Conservation (phyloP, 2,329 filamentous ascomycete genomes). For the Monosporascus sp. region DNA sequence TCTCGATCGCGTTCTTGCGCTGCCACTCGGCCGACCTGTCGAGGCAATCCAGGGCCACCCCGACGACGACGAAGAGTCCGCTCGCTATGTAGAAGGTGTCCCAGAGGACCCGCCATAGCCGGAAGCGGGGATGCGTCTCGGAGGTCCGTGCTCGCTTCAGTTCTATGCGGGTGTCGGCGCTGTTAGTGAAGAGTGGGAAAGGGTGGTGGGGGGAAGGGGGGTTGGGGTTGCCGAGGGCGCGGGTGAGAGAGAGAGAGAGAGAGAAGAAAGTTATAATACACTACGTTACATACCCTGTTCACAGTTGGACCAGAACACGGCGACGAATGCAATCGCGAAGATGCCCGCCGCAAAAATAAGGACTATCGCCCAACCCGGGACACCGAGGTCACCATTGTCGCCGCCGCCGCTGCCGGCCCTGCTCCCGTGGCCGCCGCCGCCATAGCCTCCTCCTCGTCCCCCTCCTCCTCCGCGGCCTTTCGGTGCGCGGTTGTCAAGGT, state of each 20-base stretch:
- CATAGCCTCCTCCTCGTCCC: neutral
- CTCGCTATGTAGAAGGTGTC: constrained; percentile 9
- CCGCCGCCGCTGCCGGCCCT: neutral
- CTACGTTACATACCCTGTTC: too few species aligned
- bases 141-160: neutral
- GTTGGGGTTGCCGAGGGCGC: too few species aligned
- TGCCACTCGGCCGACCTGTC: too few species aligned
- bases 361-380: too few species aligned
- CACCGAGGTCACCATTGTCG: neutral
- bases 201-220: neutral
- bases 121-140: neutral
- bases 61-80: constrained; percentile 6
- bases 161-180: neutral
- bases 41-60: neutral
- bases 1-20: too few species aligned
- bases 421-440: neutral
- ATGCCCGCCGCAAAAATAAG: too few species aligned
- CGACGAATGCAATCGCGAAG: too few species aligned
- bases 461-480: neutral
- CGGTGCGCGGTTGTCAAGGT: neutral
- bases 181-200: neutral
- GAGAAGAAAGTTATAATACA: too few species aligned
- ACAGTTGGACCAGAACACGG: too few species aligned
- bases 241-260: too few species aligned
- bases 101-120: constrained; percentile 1